Evolutionary conservation across 2,329 filamentous ascomycete genomes (phyloP).

Genomic region (Chrysosporium queenslandicum): DNA sequence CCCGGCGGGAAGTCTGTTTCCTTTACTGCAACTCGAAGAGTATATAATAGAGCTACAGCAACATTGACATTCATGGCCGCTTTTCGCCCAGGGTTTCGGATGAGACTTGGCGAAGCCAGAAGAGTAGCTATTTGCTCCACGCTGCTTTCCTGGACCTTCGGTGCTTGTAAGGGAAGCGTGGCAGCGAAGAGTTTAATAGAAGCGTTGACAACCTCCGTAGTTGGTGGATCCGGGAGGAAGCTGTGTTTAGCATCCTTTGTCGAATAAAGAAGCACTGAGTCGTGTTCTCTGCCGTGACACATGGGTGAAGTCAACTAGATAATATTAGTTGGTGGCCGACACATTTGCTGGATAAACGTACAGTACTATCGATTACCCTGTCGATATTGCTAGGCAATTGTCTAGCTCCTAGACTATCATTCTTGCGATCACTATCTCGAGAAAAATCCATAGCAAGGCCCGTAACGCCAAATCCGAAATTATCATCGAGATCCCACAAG

Average conservation of each 20-base stretch:
- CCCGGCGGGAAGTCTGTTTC: conserved; percentile 66
- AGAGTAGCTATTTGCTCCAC: conserved; percentile 89
- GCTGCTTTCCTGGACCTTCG: conserved; percentile 91
- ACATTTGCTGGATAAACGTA: conserved; percentile 22
- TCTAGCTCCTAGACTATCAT: conserved; percentile 33
- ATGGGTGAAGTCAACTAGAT: conserved; percentile 50
- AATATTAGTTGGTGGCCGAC: neutral
- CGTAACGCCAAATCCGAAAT: conserved; percentile 87
- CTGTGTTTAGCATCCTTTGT: conserved; percentile 39
- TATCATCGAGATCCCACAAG: conserved; percentile 90
- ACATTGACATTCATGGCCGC: conserved; percentile 88
- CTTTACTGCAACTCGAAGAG: conserved; percentile 72
- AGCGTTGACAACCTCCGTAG: conserved; percentile 88
- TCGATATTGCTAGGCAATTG: conserved; percentile 14
- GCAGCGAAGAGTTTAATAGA: conserved; percentile 90
- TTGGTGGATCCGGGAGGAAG: conserved; percentile 61
- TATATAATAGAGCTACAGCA: conserved; percentile 66
- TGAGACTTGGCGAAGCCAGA: conserved; percentile 65
- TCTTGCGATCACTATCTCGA: conserved; percentile 54
- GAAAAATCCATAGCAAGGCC: conserved; percentile 71
- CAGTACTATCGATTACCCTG: conserved; percentile 41
- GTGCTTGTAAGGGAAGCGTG: conserved; percentile 74
- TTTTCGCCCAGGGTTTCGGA: conserved; percentile 77
- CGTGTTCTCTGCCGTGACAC: conserved; percentile 76
- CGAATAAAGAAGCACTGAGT: conserved; percentile 69